Conservation (phyloP, 2,329 filamentous ascomycete species). For the Sordariomycetes sp. region DNA sequence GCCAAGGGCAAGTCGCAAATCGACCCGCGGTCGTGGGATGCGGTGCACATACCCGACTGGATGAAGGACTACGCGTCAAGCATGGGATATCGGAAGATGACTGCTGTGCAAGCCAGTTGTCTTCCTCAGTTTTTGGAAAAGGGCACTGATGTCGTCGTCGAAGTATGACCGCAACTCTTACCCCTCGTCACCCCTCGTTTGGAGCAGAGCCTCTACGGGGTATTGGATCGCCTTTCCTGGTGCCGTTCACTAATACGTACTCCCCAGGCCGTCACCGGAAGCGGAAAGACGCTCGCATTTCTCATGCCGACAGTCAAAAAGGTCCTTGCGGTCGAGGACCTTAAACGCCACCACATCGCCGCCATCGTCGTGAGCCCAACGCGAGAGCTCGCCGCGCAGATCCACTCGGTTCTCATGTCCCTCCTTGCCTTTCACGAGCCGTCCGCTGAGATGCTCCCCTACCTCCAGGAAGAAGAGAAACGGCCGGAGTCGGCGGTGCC, state of each 20-base stretch:
- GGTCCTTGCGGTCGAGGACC: slow-evolving; percentile 64
- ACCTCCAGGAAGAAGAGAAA: slow-evolving; percentile 43
- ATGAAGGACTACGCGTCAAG: slow-evolving; percentile 69
- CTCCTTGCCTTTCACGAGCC: slow-evolving; percentile 73
- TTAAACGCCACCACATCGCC: slow-evolving; percentile 80
- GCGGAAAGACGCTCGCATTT: slow-evolving; percentile 81
- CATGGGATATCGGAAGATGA: slow-evolving; percentile 81
- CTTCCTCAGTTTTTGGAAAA: slow-evolving; percentile 81
- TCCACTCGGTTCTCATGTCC: slow-evolving; percentile 65
- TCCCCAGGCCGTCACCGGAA: slow-evolving; percentile 66
- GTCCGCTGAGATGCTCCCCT: slow-evolving; percentile 53
- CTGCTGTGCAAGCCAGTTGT: slow-evolving; percentile 86
- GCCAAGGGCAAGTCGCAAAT: slow-evolving; percentile 17
- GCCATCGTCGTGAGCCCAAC: slow-evolving; percentile 86
- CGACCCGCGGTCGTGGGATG: slow-evolving; percentile 31
- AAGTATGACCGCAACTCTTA: slow-evolving; percentile 28
- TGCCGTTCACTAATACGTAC: not conserved
- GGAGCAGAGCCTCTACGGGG: not conserved
- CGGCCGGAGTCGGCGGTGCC: slow-evolving; percentile 29
- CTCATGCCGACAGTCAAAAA: slow-evolving; percentile 74
- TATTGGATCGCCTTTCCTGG: not conserved
- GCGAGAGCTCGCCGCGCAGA: slow-evolving; percentile 83
- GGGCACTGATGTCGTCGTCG: slow-evolving; percentile 64
- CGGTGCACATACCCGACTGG: slow-evolving; percentile 45
- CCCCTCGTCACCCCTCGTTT: not conserved